Percentiles rank a stretch among this genome's conserved stretches.
phyloP scores from a whole-genome alignment of 352 stramenopile species.

The Phytopythium cucurbitacearum region DNA sequence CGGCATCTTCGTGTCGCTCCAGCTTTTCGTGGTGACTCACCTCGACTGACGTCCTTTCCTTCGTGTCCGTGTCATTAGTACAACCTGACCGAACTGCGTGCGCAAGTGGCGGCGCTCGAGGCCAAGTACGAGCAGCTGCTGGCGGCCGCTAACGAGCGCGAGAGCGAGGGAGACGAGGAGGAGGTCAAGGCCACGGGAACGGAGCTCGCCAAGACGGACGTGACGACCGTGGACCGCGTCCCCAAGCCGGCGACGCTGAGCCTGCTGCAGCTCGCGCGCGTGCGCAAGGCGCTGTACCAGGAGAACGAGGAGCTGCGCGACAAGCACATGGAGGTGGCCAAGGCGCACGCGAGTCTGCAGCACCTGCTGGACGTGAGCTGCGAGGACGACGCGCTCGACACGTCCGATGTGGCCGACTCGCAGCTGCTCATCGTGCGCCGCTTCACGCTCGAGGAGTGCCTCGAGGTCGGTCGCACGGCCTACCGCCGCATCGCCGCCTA shows the following conservation, averaged over 20 bases:
- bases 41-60: background rate
- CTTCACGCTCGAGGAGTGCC: constrained; percentile 38
- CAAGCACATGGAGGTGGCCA: constrained; percentile 33
- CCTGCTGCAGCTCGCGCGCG: constrained; percentile 26
- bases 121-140: constrained; percentile 39
- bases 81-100: constrained; percentile 39
- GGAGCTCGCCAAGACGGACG: constrained; percentile 7
- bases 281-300: constrained; percentile 30
- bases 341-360: constrained; percentile 41
- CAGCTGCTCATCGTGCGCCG: constrained; percentile 31
- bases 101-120: constrained; percentile 39
- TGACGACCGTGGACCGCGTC: constrained; percentile 1
- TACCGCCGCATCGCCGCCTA: constrained; percentile 31
- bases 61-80: constrained; percentile 11
- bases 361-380: constrained; percentile 35
- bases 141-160: constrained; percentile 18
- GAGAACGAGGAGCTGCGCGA: constrained; percentile 39
- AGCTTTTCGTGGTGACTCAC: background rate
- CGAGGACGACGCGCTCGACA: constrained; percentile 16
- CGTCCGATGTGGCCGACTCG: constrained; percentile 12
- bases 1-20: background rate
- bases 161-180: constrained; percentile 12
- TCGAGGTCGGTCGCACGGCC: constrained; percentile 32
- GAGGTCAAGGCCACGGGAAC: constrained; percentile 17
- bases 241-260: constrained; percentile 3